Conservation (phyloP, 169 alveolate species). For the Nephromyces sp. region DNA sequence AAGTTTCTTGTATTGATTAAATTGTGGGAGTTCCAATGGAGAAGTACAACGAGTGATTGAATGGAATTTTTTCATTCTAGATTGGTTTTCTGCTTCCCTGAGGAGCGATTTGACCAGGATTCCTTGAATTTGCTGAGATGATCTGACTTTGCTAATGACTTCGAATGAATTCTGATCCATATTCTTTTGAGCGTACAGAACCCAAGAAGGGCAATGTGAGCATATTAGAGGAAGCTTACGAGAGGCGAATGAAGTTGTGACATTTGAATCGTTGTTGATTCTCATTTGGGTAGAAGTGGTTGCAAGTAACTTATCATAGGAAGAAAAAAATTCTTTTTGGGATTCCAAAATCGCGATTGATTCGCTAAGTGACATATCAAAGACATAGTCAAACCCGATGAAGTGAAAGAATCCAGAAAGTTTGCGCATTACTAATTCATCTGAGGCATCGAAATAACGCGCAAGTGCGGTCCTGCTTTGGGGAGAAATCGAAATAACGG, state of each 20-base stretch:
- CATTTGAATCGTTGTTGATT: neutral
- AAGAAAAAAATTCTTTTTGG: slow-evolving; percentile 28
- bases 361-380: slow-evolving; percentile 30
- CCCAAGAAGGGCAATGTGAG: slow-evolving; percentile 84
- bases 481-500: slow-evolving; percentile 54
- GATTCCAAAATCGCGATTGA: slow-evolving; percentile 27
- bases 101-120: slow-evolving; percentile 43
- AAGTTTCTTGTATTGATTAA: too few species aligned
- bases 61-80: neutral
- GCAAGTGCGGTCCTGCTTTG: slow-evolving; percentile 65
- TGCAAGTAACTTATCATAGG: neutral
- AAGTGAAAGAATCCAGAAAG: slow-evolving; percentile 37
- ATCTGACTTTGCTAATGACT: slow-evolving; percentile 64
- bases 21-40: too few species aligned
- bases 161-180: slow-evolving; percentile 56
- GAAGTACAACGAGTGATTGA: neutral
- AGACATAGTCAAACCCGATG: slow-evolving; percentile 38
- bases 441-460: slow-evolving; percentile 29
- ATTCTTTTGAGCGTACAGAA: slow-evolving; percentile 78
- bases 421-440: slow-evolving; percentile 12
- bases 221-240: slow-evolving; percentile 56
- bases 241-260: neutral
- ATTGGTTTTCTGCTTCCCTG: neutral
- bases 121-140: slow-evolving; percentile 74
- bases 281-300: neutral